Conservation (phyloP, 306 rosid species). For the Urtica urens region DNA sequence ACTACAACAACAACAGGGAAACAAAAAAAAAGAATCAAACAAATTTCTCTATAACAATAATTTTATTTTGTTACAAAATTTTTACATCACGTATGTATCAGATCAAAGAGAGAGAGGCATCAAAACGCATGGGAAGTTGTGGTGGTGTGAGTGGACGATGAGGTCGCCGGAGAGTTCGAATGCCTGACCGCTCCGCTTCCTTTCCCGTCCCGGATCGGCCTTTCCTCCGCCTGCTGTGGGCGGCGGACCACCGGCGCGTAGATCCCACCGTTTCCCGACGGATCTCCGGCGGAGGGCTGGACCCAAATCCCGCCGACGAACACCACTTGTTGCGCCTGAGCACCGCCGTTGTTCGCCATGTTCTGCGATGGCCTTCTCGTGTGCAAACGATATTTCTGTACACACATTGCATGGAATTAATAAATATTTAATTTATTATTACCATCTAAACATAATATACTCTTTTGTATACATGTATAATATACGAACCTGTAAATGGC, state of each 20-base stretch:
- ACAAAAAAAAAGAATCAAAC: too few species aligned
- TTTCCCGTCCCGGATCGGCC: constrained; percentile 34
- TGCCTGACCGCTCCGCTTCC: constrained; percentile 32
- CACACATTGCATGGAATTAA: constrained; percentile 1
- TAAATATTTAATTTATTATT: neutral
- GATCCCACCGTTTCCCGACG: constrained; percentile 26
- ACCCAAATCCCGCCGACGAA: constrained; percentile 76
- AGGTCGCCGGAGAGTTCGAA: constrained; percentile 61
- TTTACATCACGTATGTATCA: constrained; percentile 13
- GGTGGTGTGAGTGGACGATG: constrained; percentile 59
- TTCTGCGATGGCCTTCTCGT: constrained; percentile 55
- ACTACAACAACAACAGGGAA: too few species aligned
- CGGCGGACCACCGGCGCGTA: constrained; percentile 53
- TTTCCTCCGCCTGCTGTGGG: constrained; percentile 37
- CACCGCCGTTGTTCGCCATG: constrained; percentile 29
- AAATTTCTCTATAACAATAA: constrained; percentile 8
- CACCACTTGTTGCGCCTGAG: constrained; percentile 50
- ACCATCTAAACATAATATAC: too few species aligned
- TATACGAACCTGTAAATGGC: constrained; percentile 80
- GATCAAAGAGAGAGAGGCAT: neutral
- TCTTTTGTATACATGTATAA: too few species aligned
- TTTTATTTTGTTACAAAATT: constrained; percentile 28
- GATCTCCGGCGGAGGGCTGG: constrained; percentile 45
- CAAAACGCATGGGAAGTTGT: constrained; percentile 32
- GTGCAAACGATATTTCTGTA: constrained; percentile 79